Evolutionary conservation across 305 asterid genomes (phyloP), one percentile per base, ranked within the genome.

Genomic region (Fraxinus platypoda): DNA sequence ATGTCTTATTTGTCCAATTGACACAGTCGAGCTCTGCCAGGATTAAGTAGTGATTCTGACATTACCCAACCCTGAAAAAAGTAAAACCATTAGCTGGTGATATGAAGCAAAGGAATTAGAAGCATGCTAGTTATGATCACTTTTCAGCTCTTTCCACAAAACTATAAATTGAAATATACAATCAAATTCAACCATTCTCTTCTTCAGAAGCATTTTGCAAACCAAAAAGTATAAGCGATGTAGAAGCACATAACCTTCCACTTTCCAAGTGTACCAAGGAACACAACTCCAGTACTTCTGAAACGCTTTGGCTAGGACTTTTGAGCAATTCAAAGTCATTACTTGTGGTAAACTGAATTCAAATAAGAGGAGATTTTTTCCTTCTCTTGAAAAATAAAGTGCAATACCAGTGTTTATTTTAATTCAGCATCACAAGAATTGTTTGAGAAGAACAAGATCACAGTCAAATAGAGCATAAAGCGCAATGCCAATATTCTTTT

Each of bases 1-100:
- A 71, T 37, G 19, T 82, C 83, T 87, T 77, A 84, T 78, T 83
- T 77, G 77, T 49, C 86, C 90, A 86, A 37, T 54, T 88, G 92
- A 81, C 95, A 94, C 70, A 95, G 84, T 81, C 98, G 94, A 66
- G 97, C 90, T 89, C 90, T 89, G 66, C 98, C 99, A 64, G 98
- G 99, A 89, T 95, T 95, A 78, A 95, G 97, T 37, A 89, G 91
- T 52, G 98, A 90, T 78, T 95, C 98, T 8, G 98, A 94, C 98
- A 95, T 95, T 83, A 90, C 90, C 99, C 99, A 95, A 34, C 99
- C 99, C 98, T 95, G 91, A 70, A 82, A 83, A 38, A 81, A 17
- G 70, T 33, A 75, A 71, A 85, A 64, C 25, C 75, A 31, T 84
- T 70, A 89, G 81, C 73, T 74, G 19, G 64, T 43, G 82, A 28